These are phyloP conservation scores for Umbellularia californica DNA, from an alignment of 164 flowering plant genomes.

Conservation along the genomic window DNA sequence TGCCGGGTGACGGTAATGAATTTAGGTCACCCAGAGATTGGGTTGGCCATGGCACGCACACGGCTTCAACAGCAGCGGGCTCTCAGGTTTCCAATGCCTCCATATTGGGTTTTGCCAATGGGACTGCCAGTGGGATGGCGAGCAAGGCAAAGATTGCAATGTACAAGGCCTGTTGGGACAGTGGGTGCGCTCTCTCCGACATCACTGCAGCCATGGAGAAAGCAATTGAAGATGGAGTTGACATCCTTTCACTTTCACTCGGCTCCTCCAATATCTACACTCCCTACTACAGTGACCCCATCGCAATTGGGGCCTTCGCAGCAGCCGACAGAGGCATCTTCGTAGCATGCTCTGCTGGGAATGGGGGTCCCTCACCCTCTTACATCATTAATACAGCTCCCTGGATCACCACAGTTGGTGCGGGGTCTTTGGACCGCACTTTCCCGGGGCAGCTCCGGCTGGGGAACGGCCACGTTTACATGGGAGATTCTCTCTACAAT, in stretches of 20 bases:
- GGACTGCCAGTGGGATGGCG: constrained; percentile 4
- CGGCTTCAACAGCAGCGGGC: constrained; percentile 10
- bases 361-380: not conserved
- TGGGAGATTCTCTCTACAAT: constrained; percentile 3
- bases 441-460: not conserved
- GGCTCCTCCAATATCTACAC: accelerated
- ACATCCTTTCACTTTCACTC: constrained; percentile 7
- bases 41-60: constrained; percentile 13
- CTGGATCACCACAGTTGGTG: constrained; percentile 13
- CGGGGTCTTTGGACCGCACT: constrained; percentile 7
- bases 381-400: not conserved
- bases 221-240: constrained; percentile 11
- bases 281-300: not conserved
- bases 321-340: constrained; percentile 1
- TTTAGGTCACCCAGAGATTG: constrained; percentile 9
- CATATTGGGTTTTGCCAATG: constrained; percentile 5
- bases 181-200: not conserved
- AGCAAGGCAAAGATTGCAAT: constrained; percentile 5
- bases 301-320: constrained; percentile 6
- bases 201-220: constrained; percentile 8
- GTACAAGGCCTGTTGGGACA: constrained; percentile 3
- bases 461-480: constrained; percentile 2
- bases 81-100: not conserved
- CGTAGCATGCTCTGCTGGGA: constrained; percentile 14
- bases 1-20: not conserved